Evolutionary conservation across 1,139 yeast genomes (phyloP), one percentile per base, ranked within the genome.

Genomic region (Blastobotrys capitulatus): DNA sequence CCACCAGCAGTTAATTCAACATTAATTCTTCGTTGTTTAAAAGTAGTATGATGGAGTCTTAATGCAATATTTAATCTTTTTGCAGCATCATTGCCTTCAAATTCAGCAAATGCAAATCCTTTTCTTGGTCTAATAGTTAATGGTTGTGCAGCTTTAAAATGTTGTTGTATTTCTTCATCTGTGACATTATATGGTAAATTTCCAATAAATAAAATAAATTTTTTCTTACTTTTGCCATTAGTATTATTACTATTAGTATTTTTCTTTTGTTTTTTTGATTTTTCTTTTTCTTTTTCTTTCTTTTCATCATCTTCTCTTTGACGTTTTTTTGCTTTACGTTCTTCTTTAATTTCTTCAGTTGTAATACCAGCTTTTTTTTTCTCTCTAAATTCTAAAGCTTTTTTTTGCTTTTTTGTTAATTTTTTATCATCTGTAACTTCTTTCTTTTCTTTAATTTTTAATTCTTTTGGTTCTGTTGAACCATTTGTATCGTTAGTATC

Each of bases 1-100:
- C 98, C 98, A 47, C 98, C 98, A 44, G 88, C 98, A 1, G 97
- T 92, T 60, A 92, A 76, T 68, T 92, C 98, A 32, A 92, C 97
- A 62, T 92, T 92, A 62, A 92, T 88, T 64, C 82, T 86, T 56
- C 96, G 76, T 49, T 78, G 75, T 53, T 79, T 76, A 52, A 90
- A 66, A 15, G 72, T 62, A 5, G 90, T 75, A 66, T 87, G 96
- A 67, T 92, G 96, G 75, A 86, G 76, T 55, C 83, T 75, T 58
- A 90, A 74, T 0, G 96, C 96, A 48, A 80, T 75, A 60, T 88
- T 95, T 49, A 72, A 56, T 56, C 84, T 79, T 55, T 82, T 78
- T 58, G 86, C 86, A 38, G 90, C 86, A 56, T 83, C 86, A 43
- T 71, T 67, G 10, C 74, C 73, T 18, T 80, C 83, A 59, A 89